Percentiles rank a stretch among this genome's conserved stretches.
Evolutionary conservation across 257 asterid genomes (phyloP).

Genomic region (Capsicum pubescens): DNA sequence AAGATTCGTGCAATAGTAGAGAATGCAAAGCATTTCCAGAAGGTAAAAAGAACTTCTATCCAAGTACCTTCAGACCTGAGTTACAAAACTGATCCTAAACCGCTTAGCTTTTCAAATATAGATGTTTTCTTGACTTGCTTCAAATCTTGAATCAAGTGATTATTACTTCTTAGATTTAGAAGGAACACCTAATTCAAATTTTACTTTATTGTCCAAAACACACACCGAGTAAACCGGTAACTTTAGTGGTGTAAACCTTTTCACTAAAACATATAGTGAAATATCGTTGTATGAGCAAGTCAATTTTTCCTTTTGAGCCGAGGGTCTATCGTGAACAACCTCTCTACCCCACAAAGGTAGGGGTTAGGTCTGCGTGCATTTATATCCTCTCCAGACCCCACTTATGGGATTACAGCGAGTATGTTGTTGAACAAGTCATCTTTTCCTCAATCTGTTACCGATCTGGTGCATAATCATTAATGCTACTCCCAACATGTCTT

Average conservation of each 20-base stretch:
- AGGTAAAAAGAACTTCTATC: constrained; percentile 48
- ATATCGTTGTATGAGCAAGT: not conserved
- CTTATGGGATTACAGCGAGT: too few relatives aligned
- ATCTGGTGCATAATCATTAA: not conserved
- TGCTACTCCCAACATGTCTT: constrained; percentile 4
- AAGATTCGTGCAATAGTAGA: constrained; percentile 75
- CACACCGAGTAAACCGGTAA: not conserved
- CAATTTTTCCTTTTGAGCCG: not conserved
- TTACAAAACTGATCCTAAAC: constrained; percentile 11
- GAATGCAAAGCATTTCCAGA: constrained; percentile 72
- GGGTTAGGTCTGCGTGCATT: too few relatives aligned
- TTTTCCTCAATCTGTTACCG: not conserved
- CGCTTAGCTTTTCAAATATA: not conserved
- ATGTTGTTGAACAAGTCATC: not conserved
- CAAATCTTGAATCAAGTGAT: not conserved
- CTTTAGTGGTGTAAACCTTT: not conserved
- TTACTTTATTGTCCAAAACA: not conserved
- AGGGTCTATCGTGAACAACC: too few relatives aligned
- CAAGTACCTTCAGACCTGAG: not conserved
- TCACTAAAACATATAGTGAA: not conserved
- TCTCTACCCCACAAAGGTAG: too few relatives aligned
- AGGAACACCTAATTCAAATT: constrained; percentile 3
- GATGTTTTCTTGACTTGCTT: not conserved
- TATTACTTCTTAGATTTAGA: not conserved
- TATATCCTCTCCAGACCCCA: too few relatives aligned